Evolutionary conservation across 1,139 yeast species (phyloP).

Genomic region (Diutina pseudorugosa): DNA sequence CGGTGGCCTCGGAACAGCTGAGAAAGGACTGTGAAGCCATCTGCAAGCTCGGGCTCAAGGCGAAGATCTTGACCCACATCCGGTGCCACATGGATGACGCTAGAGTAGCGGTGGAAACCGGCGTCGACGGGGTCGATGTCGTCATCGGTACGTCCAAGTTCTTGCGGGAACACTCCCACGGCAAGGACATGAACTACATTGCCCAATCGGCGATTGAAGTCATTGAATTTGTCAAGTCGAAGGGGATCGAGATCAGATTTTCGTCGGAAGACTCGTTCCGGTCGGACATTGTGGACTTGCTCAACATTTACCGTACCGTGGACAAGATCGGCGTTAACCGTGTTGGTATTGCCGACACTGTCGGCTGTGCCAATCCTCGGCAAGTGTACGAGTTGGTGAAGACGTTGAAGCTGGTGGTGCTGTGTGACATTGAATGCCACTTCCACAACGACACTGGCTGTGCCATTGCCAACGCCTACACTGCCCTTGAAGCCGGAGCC

Average conservation of each 20-base stretch:
- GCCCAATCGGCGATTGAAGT: constrained; percentile 43
- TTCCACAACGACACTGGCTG: constrained; percentile 54
- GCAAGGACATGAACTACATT: constrained; percentile 43
- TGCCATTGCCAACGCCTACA: constrained; percentile 50
- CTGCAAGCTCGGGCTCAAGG: constrained; percentile 42
- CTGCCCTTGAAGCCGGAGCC: constrained; percentile 53
- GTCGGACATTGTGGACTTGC: constrained; percentile 44
- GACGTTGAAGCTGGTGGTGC: constrained; percentile 43
- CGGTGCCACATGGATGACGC: constrained; percentile 55
- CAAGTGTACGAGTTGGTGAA: constrained; percentile 48
- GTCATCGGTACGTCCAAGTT: constrained; percentile 49
- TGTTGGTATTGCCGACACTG: constrained; percentile 52
- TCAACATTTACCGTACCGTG: constrained; percentile 44
- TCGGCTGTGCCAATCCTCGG: constrained; percentile 51
- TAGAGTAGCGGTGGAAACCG: constrained; percentile 44
- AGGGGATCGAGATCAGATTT: constrained; percentile 46
- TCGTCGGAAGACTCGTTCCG: constrained; percentile 48
- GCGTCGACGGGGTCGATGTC: constrained; percentile 50
- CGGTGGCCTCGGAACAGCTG: constrained; percentile 46
- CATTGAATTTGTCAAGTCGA: constrained; percentile 44
- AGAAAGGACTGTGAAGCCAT: constrained; percentile 46
- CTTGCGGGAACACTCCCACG: constrained; percentile 39
- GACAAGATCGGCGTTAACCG: constrained; percentile 49
- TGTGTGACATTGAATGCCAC: constrained; percentile 48
- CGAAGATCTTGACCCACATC: constrained; percentile 45